These are phyloP conservation scores for Massariosphaeria phaeospora DNA, from an alignment of 495 filamentous ascomycete genomes.

Conservation along the genomic window DNA sequence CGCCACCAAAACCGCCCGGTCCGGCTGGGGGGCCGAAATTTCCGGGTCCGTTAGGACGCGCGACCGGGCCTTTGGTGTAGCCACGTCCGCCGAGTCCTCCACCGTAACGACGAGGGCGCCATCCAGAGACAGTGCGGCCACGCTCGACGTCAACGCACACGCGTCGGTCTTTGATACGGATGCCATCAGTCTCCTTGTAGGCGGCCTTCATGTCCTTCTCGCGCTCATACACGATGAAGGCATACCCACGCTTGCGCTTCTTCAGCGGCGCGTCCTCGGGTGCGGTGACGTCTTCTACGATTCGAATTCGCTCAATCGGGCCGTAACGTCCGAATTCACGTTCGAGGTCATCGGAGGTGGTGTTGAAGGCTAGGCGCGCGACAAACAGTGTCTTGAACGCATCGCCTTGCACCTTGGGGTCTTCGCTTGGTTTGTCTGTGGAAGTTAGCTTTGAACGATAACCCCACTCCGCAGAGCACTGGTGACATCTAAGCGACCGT, in stretches of 20 bases:
- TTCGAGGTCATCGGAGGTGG: slow-evolving; percentile 83
- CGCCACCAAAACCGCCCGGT: slow-evolving; percentile 48
- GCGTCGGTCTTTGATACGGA: slow-evolving; percentile 84
- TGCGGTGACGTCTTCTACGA: slow-evolving; percentile 64
- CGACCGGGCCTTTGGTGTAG: slow-evolving; percentile 77
- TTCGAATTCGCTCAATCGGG: slow-evolving; percentile 89
- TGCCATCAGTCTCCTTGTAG: slow-evolving; percentile 84
- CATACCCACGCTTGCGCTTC: slow-evolving; percentile 86
- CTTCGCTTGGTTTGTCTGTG: slow-evolving; percentile 47
- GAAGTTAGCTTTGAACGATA: slow-evolving; percentile 12
- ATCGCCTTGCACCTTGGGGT: slow-evolving; percentile 84
- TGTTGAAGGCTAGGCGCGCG: slow-evolving; percentile 80
- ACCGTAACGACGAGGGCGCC: slow-evolving; percentile 87
- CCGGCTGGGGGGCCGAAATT: slow-evolving; percentile 57
- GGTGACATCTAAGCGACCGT: neutral
- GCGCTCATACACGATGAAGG: slow-evolving; percentile 93
- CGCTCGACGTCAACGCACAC: slow-evolving; percentile 95
- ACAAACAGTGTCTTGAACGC: slow-evolving; percentile 94
- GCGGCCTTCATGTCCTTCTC: slow-evolving; percentile 99
- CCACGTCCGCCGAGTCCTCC: slow-evolving; percentile 88
- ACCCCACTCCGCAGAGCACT: too few species aligned
- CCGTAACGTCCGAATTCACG: slow-evolving; percentile 92
- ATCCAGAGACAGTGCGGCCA: slow-evolving; percentile 88
- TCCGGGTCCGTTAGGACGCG: slow-evolving; percentile 61
- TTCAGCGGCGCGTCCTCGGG: slow-evolving; percentile 70